phyloP scores from a whole-genome alignment of 768 basidiomycete genomes.

The Phylloporus sp. region DNA sequence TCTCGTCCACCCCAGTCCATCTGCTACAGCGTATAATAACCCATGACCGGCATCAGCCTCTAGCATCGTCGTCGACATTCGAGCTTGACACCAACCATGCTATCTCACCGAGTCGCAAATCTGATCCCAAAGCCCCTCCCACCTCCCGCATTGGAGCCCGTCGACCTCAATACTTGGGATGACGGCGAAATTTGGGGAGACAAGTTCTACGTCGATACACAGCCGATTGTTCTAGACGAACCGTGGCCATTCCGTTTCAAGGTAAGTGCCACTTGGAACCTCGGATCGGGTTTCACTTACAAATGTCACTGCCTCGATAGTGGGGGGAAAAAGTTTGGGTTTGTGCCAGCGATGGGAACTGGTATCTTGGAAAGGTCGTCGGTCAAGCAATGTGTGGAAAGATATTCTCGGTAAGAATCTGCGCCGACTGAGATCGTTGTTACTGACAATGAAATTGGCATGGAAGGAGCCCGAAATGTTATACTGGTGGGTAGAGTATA shows the following conservation, averaged over 20 bases:
- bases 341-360: constrained; percentile 45
- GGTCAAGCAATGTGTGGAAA: constrained; percentile 41
- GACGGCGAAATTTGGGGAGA: constrained; percentile 20
- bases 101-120: neutral
- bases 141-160: constrained; percentile 8
- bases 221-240: constrained; percentile 45
- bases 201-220: constrained; percentile 17
- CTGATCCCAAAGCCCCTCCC: neutral
- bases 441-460: neutral
- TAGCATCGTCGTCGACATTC: neutral
- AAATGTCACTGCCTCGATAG: too few species aligned
- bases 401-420: constrained; percentile 43
- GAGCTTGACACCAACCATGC: neutral
- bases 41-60: neutral
- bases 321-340: constrained; percentile 52
- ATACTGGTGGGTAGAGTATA: constrained; percentile 52
- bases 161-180: constrained; percentile 26
- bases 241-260: constrained; percentile 51
- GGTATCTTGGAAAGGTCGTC: constrained; percentile 48
- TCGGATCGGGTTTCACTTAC: neutral
- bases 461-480: constrained; percentile 45
- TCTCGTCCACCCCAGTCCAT: constrained; percentile 8
- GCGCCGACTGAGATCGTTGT: neutral
- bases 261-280: constrained; percentile 13
- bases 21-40: neutral